Evolutionary conservation across 192 early-diverging fungal genomes (phyloP), one percentile per base, ranked within the genome.

Genomic region (Haplosporangium gracile): DNA sequence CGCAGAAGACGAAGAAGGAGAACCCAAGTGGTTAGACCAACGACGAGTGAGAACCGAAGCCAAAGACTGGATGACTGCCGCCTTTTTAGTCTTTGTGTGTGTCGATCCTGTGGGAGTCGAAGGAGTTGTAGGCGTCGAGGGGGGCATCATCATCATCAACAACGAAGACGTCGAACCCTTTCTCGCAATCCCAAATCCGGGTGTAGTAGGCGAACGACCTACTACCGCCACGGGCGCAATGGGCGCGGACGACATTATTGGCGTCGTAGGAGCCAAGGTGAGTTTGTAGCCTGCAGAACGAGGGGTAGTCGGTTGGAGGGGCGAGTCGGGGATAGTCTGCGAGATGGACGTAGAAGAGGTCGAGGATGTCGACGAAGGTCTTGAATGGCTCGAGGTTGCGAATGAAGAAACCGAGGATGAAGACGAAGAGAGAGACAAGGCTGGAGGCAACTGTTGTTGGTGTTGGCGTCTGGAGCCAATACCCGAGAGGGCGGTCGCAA

Each of bases 321-420:
- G 70, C 70, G 70, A 71, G 29, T 65, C 60, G 24, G 60, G 60
- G 32, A 32, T 8, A 32, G 60, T 32, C 60, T 26, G 11, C 49
- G 76, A 78, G 39, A 70, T 36, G 11, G 76, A 39, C 2, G 76
- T 49, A 18, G 76, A 78, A 8, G 76, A 78, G 4, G 68, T 68
- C 29, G 78, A 79, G 16, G 78, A 79, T 5, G 78, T 79, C 8
- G 78, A 79, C 1, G 78, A 79, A 15, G 78, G 78, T 32, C 78
- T 42, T 22, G 80, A 82, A 5, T 24, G 53, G 11, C 24, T 68
- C 18, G 75, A 76, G 10, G 60, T 76, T 38, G 60, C 39, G n/a
- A 76, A 76, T 68, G 65, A 82, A 6, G 80, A 74, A 4, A 53
- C 43, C 2, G 80, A 76, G 4, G 72, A 68, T 34, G 71, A 70